phyloP scores from a whole-genome alignment of 441 rosid species.

The Rhodomyrtus psidioides region DNA sequence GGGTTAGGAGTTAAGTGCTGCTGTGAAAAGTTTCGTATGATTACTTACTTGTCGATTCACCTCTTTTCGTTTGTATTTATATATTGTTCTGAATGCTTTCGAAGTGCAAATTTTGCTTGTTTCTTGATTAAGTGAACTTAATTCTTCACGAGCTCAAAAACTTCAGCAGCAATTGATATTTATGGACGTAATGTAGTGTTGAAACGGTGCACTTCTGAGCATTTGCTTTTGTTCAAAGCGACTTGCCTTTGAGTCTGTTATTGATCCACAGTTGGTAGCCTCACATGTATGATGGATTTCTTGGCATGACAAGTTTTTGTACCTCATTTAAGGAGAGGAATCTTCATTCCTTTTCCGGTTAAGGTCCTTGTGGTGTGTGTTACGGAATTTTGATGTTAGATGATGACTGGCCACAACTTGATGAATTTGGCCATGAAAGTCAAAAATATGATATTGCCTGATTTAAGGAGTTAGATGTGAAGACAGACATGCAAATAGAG shows the following conservation, averaged over 20 bases:
- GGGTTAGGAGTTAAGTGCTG: not conserved
- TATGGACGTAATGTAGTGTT: not conserved
- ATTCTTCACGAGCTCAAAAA: not conserved
- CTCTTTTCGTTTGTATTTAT: not conserved
- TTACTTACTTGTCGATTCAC: not conserved
- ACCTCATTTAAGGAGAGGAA: not conserved
- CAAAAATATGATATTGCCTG: not conserved
- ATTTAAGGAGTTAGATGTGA: not conserved
- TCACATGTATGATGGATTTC: not conserved
- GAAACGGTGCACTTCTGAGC: not conserved
- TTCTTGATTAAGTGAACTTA: not conserved
- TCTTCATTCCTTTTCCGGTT: not conserved
- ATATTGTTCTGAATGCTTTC: not conserved
- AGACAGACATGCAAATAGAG: not conserved
- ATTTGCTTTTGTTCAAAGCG: not conserved
- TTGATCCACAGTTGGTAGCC: not conserved
- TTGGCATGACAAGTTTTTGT: not conserved
- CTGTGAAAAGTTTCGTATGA: not conserved
- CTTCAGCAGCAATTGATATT: not conserved
- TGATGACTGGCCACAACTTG: not conserved
- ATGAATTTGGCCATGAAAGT: not conserved
- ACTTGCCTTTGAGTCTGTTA: not conserved
- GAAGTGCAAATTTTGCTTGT: not conserved
- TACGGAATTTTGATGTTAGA: not conserved
- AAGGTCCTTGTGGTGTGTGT: not conserved